These are phyloP conservation scores for Celoporthe dispersa DNA, from an alignment of 2,329 filamentous ascomycete genomes.

Conservation along the genomic window DNA sequence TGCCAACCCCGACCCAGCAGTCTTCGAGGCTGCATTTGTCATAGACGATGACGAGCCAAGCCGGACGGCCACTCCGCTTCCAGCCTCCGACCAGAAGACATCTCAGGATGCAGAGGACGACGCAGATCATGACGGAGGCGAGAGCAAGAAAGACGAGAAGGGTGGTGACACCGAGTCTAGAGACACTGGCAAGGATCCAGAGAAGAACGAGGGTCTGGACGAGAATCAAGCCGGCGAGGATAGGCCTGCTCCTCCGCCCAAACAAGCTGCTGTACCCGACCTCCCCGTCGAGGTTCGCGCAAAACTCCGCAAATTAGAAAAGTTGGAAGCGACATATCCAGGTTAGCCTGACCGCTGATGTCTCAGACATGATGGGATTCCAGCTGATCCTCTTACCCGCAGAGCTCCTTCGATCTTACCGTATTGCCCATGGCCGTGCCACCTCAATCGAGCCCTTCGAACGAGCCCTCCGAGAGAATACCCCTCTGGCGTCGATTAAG, in stretches of 20 bases:
- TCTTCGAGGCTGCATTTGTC: slow-evolving; percentile 85
- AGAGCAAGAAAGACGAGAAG: slow-evolving; percentile 23
- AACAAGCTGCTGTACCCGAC: slow-evolving; percentile 48
- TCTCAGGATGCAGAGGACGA: slow-evolving; percentile 17
- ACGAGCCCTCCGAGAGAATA: slow-evolving; percentile 86
- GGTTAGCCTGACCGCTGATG: slow-evolving; percentile 53
- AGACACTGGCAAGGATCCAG: slow-evolving; percentile 31
- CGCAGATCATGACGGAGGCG: slow-evolving; percentile 26
- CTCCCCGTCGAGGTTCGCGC: slow-evolving; percentile 75
- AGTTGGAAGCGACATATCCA: slow-evolving; percentile 84
- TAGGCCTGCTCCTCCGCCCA: slow-evolving; percentile 25
- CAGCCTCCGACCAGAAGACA: slow-evolving; percentile 19
- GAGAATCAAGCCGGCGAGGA: slow-evolving; percentile 15
- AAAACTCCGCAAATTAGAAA: slow-evolving; percentile 85
- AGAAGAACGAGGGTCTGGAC: slow-evolving; percentile 30
- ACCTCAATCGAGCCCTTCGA: slow-evolving; percentile 93
- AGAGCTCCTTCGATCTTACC: slow-evolving; percentile 91
- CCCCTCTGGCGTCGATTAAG: slow-evolving; percentile 83
- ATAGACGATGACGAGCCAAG: slow-evolving; percentile 76
- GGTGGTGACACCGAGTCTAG: slow-evolving; percentile 27
- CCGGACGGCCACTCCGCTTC: slow-evolving; percentile 34
- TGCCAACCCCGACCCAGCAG: slow-evolving; percentile 76
- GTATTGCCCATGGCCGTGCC: slow-evolving; percentile 85
- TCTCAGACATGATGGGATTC: slow-evolving; percentile 18
- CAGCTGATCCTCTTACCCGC: slow-evolving; percentile 13